Conservation (phyloP, 1,139 yeast species). For the Hansenula sp. region DNA sequence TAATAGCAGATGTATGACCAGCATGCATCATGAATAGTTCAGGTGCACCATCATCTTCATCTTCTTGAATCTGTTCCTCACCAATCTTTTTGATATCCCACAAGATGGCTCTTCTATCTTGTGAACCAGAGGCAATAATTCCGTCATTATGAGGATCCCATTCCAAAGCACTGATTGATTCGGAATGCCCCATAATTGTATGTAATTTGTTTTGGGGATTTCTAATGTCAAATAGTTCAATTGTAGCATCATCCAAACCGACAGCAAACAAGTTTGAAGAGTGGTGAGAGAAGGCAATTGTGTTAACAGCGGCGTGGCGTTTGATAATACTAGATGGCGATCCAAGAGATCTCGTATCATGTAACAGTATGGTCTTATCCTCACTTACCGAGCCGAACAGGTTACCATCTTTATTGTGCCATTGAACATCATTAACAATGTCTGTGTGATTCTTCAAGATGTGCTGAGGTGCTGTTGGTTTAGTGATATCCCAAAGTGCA, state of each 20-base stretch:
- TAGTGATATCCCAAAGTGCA: slow-evolving; percentile 51
- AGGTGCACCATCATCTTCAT: slow-evolving; percentile 79
- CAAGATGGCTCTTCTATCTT: slow-evolving; percentile 64
- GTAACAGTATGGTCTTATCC: slow-evolving; percentile 61
- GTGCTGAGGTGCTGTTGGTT: slow-evolving; percentile 22
- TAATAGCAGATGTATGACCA: slow-evolving; percentile 75
- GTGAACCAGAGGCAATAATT: slow-evolving; percentile 67
- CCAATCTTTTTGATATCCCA: slow-evolving; percentile 78
- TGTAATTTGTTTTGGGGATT: slow-evolving; percentile 46
- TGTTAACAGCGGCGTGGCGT: slow-evolving; percentile 43
- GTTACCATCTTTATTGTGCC: slow-evolving; percentile 51
- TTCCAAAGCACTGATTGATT: slow-evolving; percentile 62
- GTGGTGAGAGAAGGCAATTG: slow-evolving; percentile 62
- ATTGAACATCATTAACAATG: slow-evolving; percentile 71
- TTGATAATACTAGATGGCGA: slow-evolving; percentile 31
- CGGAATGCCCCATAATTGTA: slow-evolving; percentile 76
- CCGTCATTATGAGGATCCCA: slow-evolving; percentile 74
- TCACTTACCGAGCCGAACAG: slow-evolving; percentile 71
- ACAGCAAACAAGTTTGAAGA: slow-evolving; percentile 57
- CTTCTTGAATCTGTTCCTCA: slow-evolving; percentile 74
- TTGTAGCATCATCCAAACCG: slow-evolving; percentile 67
- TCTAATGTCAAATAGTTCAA: slow-evolving; percentile 59
- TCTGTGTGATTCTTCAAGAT: slow-evolving; percentile 40
- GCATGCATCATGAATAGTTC: slow-evolving; percentile 85
- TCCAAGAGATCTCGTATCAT: slow-evolving; percentile 49